Base-by-base conservation (phyloP, 768 basidiomycete genomes). In the Pluteus cervinus region DNA sequence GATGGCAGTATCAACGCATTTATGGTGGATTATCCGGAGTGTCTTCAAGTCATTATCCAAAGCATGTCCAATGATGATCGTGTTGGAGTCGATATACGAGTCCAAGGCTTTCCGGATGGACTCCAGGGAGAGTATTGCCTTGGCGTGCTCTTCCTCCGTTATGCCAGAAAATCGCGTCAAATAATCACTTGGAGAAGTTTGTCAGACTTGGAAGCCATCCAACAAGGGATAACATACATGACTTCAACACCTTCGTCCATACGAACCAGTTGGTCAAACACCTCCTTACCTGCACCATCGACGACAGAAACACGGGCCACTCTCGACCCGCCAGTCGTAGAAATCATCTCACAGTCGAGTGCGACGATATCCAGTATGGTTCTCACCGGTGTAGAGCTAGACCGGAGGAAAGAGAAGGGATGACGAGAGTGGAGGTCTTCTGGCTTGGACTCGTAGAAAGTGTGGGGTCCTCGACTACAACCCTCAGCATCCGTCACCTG, bases 271-370 rank as follows among this genome's bases (percentile, higher is more conserved):
- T 91, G 75, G 55, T 99, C 96, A 31, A 94, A 81, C 2, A 97
- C 71, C 36, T 78, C 67, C 18, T 65, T 62, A 1, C 89, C 90
- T 1, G 67, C 55, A 6, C 80, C 82, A 52, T 94, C 86, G 2
- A 98, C 77, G 5, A 94, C 76, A 0, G 93, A 96, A 2, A 96
- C 80, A 3, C 96, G 76, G 3, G 91, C 94, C 3, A 96, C 78
- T 15, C 84, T 80, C 73, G 90, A 78, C 0, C 96, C 96, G 4
- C 86, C 87, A 0, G 93, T 97, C 0, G 90, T 86, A 62, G 93
- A 91, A 7, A 97, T 71, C 87, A 98, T 91, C 60, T 99, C 96
- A 53, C 96, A 98, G 56, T 99, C 96, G 34, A 98, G 66, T 0
- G 89, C 89, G 4, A 81, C 86, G 4, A 97, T 75, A 40, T 92